Evolutionary conservation across 2,329 filamentous ascomycete species (phyloP), one percentile per base, ranked within the genome.

Genomic region (Verticillium alfalfae): DNA sequence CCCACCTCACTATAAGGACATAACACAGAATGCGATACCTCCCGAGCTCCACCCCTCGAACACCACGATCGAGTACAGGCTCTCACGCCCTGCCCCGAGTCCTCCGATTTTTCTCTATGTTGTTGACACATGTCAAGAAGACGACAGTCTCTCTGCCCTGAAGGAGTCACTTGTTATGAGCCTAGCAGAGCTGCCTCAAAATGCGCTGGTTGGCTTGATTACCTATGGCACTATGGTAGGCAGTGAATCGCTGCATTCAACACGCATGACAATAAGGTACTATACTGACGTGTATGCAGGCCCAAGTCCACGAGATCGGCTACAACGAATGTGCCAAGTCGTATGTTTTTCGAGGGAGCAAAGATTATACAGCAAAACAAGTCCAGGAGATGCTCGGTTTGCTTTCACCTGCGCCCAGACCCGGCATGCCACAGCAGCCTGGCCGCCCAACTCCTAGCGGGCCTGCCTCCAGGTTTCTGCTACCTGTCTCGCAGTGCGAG

Each of bases 331-430:
- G 95, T 77, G 92, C 95, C 67, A 99, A 98, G 78, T 97, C 94
- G 6, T 99, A 97, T 71, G 95, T 99, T 52, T 99, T 99, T 84
- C 88, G 94, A 61, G 95, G 95, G 45, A 97, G 88, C 82, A 99
- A 98, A 81, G 95, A 99, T 71, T 99, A 99, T 76, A 85, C 88
- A n/a, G 91, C 93, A 60, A 98, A 98, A 79, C 93, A 98, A 74
- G 93, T 99, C n/a, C 94, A 98, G 76, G 95, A 99, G 72, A 99
- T 99, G 95, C 88, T 99, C 58, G 95, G 93, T 34, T 83, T 97
- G 60, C 82, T 88, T 57, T 85, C 89, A 22, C 82, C 90, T 31
- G 87, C 87, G 39, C 75, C 92, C 66, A 88, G 95, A 66, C 92
- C 93, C 31, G 87, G 87, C 60, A 86, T 90, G 76, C 86, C 86